These are phyloP conservation scores for Xylaria sp. DNA, from an alignment of 2,329 filamentous ascomycete species.

Conservation along the genomic window DNA sequence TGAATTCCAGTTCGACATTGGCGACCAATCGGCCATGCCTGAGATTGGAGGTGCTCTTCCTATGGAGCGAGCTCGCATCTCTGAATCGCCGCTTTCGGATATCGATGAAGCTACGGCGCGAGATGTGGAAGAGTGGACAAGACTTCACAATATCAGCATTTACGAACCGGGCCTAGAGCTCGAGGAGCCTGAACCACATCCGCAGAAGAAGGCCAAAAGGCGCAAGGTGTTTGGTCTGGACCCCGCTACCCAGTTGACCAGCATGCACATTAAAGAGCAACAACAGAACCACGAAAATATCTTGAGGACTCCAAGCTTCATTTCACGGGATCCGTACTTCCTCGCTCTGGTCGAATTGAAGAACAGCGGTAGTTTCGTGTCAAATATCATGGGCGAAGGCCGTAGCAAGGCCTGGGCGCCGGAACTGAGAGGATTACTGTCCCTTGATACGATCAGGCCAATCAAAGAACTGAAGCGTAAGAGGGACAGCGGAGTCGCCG, in stretches of 20 bases:
- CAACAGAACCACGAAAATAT: conserved; percentile 87
- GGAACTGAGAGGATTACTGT: conserved; percentile 90
- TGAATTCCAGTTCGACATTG: conserved; percentile 67
- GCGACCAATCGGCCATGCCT: conserved; percentile 61
- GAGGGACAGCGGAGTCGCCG: conserved; percentile 83
- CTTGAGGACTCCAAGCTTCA: conserved; percentile 76
- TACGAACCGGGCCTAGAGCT: conserved; percentile 64
- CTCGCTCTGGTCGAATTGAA: conserved; percentile 91
- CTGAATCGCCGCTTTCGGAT: conserved; percentile 71
- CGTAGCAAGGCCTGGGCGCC: conserved; percentile 83
- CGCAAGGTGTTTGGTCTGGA: conserved; percentile 85
- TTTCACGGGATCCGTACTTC: conserved; percentile 84
- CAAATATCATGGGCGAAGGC: conserved; percentile 80
- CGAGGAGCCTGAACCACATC: conserved; percentile 64
- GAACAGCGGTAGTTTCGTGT: conserved; percentile 86
- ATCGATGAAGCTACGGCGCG: conserved; percentile 66
- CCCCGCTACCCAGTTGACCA: conserved; percentile 75
- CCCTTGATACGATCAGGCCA: conserved; percentile 76
- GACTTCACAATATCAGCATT: conserved; percentile 58
- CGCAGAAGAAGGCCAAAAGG: conserved; percentile 76
- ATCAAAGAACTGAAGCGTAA: conserved; percentile 89
- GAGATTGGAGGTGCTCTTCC: conserved; percentile 50
- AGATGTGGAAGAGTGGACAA: conserved; percentile 62
- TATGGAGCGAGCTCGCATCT: conserved; percentile 62
- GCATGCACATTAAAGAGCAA: conserved; percentile 79